Evolutionary conservation across 2,329 filamentous ascomycete species (phyloP), one percentile per base, ranked within the genome.

Genomic region (Thielaviopsis ethacetica): DNA sequence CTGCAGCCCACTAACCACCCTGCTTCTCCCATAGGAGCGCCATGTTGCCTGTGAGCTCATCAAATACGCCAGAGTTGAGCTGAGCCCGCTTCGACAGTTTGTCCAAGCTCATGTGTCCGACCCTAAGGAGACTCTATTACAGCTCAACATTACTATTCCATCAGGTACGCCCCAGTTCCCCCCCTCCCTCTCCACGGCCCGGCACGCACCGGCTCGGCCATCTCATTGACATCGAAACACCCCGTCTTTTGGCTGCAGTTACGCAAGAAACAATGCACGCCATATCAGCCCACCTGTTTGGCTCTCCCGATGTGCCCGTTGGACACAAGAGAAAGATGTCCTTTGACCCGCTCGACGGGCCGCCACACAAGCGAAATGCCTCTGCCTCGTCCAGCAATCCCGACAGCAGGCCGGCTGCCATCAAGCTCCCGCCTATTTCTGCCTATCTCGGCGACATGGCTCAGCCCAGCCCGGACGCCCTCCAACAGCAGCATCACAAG

Each of bases 51-150:
- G 54, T 22, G 54, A 56, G 12, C 21, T 56, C 51, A 34, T 58
- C 38, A 58, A 61, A 30, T 51, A 24, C 15, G 53, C 44, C 41
- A 41, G 19, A 17, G 38, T 53, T 21, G 44, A 53, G 19, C 9
- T 53, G 27, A 24, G n/a, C 54, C 34, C 27, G 17, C 59, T 52
- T 44, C 47, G 26, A 53, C 53, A 52, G 22, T 62, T 59, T 59
- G 57, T 52, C 26, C 13, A 17, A 49, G 38, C 44, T 17, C 54
- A 56, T 26, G 54, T 56, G 2, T 17, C 26, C 38, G 24, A 56
- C 54, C 54, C 54, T 12, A 21, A 56, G 12, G 9, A 56, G 19
- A 27, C 26, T 17, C 17, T 41, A 3, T 41, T 17, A 17, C 10
- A 41, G 10, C 38, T 41, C 10, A 13, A 41, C 15, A 5, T 41